These are phyloP conservation scores for Acorus gramineus DNA, from an alignment of 106 monocot genomes.

Conservation along the genomic window DNA sequence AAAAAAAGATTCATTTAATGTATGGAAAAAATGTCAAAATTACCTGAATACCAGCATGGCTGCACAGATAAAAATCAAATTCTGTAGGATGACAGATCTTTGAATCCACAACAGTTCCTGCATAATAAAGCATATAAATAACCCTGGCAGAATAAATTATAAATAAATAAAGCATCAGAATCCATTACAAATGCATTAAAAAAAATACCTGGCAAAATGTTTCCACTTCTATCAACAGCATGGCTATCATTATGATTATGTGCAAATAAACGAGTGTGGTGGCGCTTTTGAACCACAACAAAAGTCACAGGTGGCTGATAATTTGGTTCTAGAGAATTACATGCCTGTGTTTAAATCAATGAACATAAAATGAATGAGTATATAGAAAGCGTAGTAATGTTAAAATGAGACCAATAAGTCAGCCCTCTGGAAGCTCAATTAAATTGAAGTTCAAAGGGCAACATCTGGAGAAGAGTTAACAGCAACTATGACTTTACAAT, in stretches of 20 bases:
- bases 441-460: neutral
- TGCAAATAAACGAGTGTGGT: conserved; percentile 87
- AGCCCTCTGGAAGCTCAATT: neutral
- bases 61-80: conserved; percentile 87
- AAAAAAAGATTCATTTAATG: neutral
- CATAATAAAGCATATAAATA: neutral
- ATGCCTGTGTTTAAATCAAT: conserved; percentile 34
- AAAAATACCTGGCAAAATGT: conserved; percentile 70
- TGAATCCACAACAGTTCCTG: conserved; percentile 89
- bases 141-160: too few species aligned
- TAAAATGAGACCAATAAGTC: neutral
- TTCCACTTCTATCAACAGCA: conserved; percentile 71
- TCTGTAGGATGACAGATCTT: conserved; percentile 91
- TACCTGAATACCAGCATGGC: conserved; percentile 88
- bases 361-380: neutral
- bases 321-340: conserved; percentile 72
- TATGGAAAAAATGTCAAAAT: neutral
- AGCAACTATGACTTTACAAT: too few species aligned
- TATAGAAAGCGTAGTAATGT: neutral
- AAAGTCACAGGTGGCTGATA: conserved; percentile 95
- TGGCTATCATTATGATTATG: conserved; percentile 58
- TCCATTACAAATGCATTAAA: neutral
- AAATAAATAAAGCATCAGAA: neutral
- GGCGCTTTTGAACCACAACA: conserved; percentile 92
- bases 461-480: too few species aligned